phyloP scores from a whole-genome alignment of 305 asterid species.

The Solanum hybrid region DNA sequence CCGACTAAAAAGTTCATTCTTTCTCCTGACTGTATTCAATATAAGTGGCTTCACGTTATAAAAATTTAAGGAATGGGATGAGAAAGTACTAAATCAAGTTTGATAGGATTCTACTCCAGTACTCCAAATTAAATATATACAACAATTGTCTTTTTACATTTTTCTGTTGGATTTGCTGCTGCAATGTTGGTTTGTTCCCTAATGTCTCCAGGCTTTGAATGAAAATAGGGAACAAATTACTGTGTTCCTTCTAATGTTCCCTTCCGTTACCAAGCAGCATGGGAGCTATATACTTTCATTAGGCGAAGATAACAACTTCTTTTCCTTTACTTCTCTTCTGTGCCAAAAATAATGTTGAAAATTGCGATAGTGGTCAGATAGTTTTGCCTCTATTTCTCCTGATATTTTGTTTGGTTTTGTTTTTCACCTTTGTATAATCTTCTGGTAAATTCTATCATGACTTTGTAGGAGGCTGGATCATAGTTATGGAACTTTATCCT shows the following conservation, averaged over 20 bases:
- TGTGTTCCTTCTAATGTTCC: not conserved
- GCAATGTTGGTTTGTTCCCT: not conserved
- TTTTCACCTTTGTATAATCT: not conserved
- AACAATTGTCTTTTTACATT: not conserved
- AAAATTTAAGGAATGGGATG: not conserved
- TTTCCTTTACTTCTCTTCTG: not conserved
- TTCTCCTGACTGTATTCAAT: not conserved
- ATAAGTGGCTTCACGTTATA: not conserved
- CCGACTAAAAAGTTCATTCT: not conserved
- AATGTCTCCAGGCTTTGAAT: not conserved
- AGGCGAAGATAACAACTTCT: not conserved
- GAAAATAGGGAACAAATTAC: not conserved
- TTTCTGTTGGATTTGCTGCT: not conserved
- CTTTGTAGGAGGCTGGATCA: slow-evolving; percentile 65
- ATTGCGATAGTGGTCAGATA: not conserved
- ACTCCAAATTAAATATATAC: not conserved
- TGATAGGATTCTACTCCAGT: not conserved
- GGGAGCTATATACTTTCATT: not conserved
- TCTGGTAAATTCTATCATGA: slow-evolving; percentile 11
- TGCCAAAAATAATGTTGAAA: not conserved
- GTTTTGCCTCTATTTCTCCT: not conserved
- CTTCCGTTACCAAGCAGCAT: not conserved
- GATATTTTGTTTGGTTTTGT: not conserved
- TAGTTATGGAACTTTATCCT: slow-evolving; percentile 86
- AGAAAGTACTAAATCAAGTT: not conserved